Percentiles rank a stretch among this genome's conserved stretches.
Evolutionary conservation across 176 grass and related monocot species (phyloP).

Genomic region (Otatea glauca): DNA sequence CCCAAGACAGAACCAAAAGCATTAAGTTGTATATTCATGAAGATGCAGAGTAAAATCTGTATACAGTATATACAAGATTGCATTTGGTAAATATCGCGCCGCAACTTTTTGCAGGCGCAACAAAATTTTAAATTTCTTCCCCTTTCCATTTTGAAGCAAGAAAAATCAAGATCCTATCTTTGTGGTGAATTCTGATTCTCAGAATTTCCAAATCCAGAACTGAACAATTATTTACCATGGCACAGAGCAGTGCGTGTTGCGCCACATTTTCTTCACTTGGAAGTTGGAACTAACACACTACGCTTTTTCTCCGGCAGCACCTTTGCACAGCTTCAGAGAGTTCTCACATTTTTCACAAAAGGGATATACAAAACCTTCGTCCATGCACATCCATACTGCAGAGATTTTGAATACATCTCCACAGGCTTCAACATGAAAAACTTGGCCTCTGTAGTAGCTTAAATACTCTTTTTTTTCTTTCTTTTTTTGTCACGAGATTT

Average conservation of each 20-base stretch:
- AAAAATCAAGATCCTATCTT: conserved; percentile 52
- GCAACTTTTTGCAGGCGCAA: conserved; percentile 51
- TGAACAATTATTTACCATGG: conserved; percentile 73
- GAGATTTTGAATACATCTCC: conserved; percentile 55
- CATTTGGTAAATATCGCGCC: conserved; percentile 25
- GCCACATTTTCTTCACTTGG: conserved; percentile 54
- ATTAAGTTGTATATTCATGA: conserved; percentile 1
- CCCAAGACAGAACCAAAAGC: not conserved
- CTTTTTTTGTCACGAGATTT: conserved; percentile 16
- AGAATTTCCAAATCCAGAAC: conserved; percentile 49
- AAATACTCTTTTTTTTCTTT: conserved; percentile 38
- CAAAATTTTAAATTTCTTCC: conserved; percentile 17
- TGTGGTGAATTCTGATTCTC: conserved; percentile 52
- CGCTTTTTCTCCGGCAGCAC: conserved; percentile 45
- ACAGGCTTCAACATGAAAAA: conserved; percentile 47
- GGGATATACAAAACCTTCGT: conserved; percentile 53
- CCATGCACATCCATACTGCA: conserved; percentile 48
- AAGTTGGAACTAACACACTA: conserved; percentile 52
- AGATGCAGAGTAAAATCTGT: conserved; percentile 36
- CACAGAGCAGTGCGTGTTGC: conserved; percentile 58
- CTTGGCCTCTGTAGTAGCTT: conserved; percentile 39
- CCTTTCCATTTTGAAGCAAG: conserved; percentile 26
- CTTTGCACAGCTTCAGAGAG: conserved; percentile 53
- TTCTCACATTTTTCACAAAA: conserved; percentile 53
- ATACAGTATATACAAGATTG: conserved; percentile 50